Base-by-base conservation (phyloP, 192 early-diverging fungal genomes). In the Coemansia sp. region DNA sequence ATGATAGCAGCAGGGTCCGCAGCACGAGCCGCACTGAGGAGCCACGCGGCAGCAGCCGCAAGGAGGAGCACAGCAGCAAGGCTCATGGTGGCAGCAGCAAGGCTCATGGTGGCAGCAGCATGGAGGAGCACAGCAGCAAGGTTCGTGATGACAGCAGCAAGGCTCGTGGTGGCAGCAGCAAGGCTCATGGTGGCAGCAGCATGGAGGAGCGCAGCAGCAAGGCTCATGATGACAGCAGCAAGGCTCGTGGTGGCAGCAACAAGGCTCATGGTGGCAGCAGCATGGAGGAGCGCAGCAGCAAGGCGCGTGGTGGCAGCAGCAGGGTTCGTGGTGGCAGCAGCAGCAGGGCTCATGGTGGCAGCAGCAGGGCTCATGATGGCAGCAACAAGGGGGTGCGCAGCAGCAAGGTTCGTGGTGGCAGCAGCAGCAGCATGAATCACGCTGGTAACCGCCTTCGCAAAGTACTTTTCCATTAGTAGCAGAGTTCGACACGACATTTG, bases 1-100 rank as follows among this genome's bases (percentile, higher is more conserved):
- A 62, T 79, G 77, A 62, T 73, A 78, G 71, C 76, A 78, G 34
- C 50, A 59, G 5, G 70, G 70, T 16, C 76, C 70, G 39, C 62
- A 62, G 48, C 66, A 56, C 62, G 62, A 71, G 63, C 69, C 35
- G 37, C 67, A 69, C 14, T 31, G 59, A 21, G 67, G 59, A 17
- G 63, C 36, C 7, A 36, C 45, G 54, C 36, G 57, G 59, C 57
- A 44, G 68, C 68, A 72, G 70, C 70, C 64, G 2, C 53, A 35
- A 5, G 64, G 63, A n/a, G 33, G 67, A 48, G 63, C 69, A 62
- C 70, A 73, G 74, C 75, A 78, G 56, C 73, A 68, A 0, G 66
- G 67, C 27, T 75, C 74, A 34, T 54, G 68, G 53, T 67, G 64
- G 67, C 73, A 69, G 67, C 73, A 69, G 53, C 60, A 68, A 8